Percentiles rank a stretch among this genome's conserved stretches.
These are phyloP conservation scores for Hypoxylon sp. DNA, from an alignment of 2,329 filamentous ascomycete genomes.

Conservation along the genomic window DNA sequence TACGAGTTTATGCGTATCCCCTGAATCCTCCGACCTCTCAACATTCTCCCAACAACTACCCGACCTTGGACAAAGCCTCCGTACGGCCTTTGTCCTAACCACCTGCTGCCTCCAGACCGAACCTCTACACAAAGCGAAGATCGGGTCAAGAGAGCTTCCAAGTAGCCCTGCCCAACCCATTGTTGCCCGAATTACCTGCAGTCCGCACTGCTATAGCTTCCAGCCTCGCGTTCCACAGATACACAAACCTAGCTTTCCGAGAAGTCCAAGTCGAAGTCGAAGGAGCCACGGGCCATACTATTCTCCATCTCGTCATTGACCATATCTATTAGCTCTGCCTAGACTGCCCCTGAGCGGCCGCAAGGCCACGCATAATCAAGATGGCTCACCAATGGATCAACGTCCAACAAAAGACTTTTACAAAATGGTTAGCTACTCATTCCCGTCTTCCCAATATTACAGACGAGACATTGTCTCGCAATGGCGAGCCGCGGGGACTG, in stretches of 20 bases:
- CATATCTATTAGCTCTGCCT: conserved; percentile 51
- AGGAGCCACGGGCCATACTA: conserved; percentile 47
- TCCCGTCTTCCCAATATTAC: not conserved
- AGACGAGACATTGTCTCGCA: conserved; percentile 33
- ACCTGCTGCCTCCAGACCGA: conserved; percentile 13
- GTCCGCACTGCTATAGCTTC: conserved; percentile 47
- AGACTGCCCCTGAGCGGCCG: conserved; percentile 58
- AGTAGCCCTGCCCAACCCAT: conserved; percentile 32
- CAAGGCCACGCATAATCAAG: conserved; percentile 53
- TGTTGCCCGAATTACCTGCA: conserved; percentile 54
- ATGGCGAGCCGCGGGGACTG: conserved; percentile 18
- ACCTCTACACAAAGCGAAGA: conserved; percentile 34
- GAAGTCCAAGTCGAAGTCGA: conserved; percentile 43
- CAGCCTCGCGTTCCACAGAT: conserved; percentile 42
- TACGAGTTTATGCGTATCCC: conserved; percentile 35
- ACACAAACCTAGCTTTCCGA: conserved; percentile 32
- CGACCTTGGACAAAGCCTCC: not conserved
- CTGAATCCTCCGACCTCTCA: conserved; percentile 2
- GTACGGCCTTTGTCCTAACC: not conserved
- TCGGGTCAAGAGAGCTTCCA: conserved; percentile 37
- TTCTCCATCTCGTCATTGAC: conserved; percentile 49
- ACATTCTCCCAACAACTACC: not conserved
- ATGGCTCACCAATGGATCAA: conserved; percentile 76
- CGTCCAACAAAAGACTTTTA: conserved; percentile 99
- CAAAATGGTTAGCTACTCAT: conserved; percentile 86